phyloP scores from a whole-genome alignment of 805 yeast genomes.

The Lachancea meyersii region DNA sequence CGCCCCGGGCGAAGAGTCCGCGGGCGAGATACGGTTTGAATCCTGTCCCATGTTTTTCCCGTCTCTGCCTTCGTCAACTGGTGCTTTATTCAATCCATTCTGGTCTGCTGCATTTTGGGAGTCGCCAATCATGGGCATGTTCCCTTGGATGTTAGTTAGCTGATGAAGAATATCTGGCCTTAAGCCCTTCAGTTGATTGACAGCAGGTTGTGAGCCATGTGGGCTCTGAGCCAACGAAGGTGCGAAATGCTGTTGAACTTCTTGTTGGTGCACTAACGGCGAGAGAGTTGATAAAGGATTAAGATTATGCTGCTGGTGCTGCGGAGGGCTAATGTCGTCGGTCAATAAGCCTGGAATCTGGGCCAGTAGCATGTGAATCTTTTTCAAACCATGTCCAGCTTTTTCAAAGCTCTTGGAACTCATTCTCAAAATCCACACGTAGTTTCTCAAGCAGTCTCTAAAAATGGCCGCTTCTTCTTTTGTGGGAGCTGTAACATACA shows the following conservation, averaged over 20 bases:
- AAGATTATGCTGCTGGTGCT: slow-evolving; percentile 11
- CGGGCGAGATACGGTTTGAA: slow-evolving; percentile 2
- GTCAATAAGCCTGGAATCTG: slow-evolving; percentile 64
- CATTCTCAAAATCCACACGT: slow-evolving; percentile 68
- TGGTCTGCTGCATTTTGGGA: background rate
- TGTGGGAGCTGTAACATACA: slow-evolving; percentile 59
- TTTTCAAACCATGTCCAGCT: slow-evolving; percentile 64
- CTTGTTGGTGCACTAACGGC: slow-evolving; percentile 12
- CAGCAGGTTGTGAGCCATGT: slow-evolving; percentile 2
- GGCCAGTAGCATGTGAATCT: slow-evolving; percentile 62
- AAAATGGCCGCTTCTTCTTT: slow-evolving; percentile 59
- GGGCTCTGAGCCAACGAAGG: slow-evolving; percentile 7
- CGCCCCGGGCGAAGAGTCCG: background rate
- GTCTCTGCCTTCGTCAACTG: background rate
- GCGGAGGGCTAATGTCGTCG: slow-evolving; percentile 21
- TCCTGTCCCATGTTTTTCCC: background rate
- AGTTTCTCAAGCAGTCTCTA: slow-evolving; percentile 64
- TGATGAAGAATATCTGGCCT: slow-evolving; percentile 20
- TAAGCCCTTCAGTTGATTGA: slow-evolving; percentile 17
- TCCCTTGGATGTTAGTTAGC: slow-evolving; percentile 15
- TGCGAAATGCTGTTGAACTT: background rate
- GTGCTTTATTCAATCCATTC: background rate
- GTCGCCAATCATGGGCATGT: slow-evolving; percentile 10
- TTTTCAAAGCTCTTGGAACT: slow-evolving; percentile 73
- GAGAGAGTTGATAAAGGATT: slow-evolving; percentile 21